phyloP scores from a whole-genome alignment of 495 filamentous ascomycete genomes.

The Aspergillus campestris region DNA sequence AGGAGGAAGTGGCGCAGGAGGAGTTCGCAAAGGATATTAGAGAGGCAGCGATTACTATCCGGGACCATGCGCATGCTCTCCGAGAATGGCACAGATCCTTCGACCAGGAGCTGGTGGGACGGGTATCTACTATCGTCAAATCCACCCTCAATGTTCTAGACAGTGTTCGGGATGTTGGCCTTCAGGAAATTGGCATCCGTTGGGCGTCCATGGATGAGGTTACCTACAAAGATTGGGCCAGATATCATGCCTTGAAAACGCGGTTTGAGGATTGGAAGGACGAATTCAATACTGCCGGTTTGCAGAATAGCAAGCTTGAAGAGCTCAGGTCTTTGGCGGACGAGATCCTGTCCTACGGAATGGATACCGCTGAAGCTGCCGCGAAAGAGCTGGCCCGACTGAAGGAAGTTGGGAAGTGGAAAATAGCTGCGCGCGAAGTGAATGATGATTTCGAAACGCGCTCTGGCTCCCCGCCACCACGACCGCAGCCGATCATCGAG shows the following conservation, averaged over 20 bases:
- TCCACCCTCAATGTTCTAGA: slow-evolving; percentile 78
- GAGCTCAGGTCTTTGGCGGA: slow-evolving; percentile 61
- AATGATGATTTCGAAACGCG: slow-evolving; percentile 66
- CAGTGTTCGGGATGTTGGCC: slow-evolving; percentile 73
- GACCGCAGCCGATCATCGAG: slow-evolving; percentile 32
- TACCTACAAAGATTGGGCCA: slow-evolving; percentile 92
- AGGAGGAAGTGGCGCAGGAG: slow-evolving; percentile 52
- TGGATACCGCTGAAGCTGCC: slow-evolving; percentile 68
- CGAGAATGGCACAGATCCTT: slow-evolving; percentile 70
- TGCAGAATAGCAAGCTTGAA: slow-evolving; percentile 61
- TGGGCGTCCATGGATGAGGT: slow-evolving; percentile 97
- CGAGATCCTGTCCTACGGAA: slow-evolving; percentile 65
- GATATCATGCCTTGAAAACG: slow-evolving; percentile 77
- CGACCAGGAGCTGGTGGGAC: slow-evolving; percentile 56
- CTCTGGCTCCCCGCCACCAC: slow-evolving; percentile 37
- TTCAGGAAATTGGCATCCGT: slow-evolving; percentile 93
- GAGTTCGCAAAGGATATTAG: slow-evolving; percentile 56
- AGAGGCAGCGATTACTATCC: slow-evolving; percentile 65
- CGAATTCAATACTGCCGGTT: slow-evolving; percentile 65
- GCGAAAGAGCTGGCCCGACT: slow-evolving; percentile 76
- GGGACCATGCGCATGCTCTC: slow-evolving; percentile 71
- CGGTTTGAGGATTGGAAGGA: slow-evolving; percentile 77
- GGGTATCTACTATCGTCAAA: slow-evolving; percentile 67
- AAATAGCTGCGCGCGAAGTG: slow-evolving; percentile 66
- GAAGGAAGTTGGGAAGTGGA: slow-evolving; percentile 82